Evolutionary conservation across 2,329 filamentous ascomycete genomes (phyloP), one percentile per base, ranked within the genome.

Genomic region (Fusarium sp.): DNA sequence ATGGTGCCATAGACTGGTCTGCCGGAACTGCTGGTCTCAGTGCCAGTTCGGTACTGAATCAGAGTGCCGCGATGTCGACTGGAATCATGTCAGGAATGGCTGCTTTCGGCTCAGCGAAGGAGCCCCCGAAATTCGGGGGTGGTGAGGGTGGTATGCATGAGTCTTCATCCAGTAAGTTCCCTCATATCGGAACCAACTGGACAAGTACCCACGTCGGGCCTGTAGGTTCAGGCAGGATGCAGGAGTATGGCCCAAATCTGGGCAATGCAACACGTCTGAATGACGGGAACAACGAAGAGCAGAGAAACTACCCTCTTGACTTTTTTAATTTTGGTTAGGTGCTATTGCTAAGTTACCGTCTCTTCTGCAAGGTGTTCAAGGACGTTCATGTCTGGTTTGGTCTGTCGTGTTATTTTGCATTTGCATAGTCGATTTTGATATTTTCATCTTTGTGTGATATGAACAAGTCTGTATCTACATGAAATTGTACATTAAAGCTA

Each of bases 281-380:
- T 55, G 72, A 66, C 57, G 68, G 58, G 15, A 49, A 51, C 23
- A 44, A 62, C 16, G 65, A 70, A 5, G 70, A 59, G 25, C 71
- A 62, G 21, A 79, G 80, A 66, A 82, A 82, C 55, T 79, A 80
- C 49, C 79, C 83, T 58, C 72, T 84, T 69, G 82, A 84, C 65
- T 84, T 83, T 71, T 81, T 84, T 52, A 80, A 78, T 60, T 80
- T 84, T 52, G 66, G 64, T 31, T 75, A 69, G 39, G 25, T 27
- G 46, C 19, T 18, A 44, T 31, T 29, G 27, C 29, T 29, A 27
- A 27, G n/a, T 51, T 38, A 27, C 19, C 35, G 37, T 58, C n/a
- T 38, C 23, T 64, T 46, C 35, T 38, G 56, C 52, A 67, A 67
- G 60, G 69, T 65, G 64, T 72, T 65, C 18, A 48, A 45, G 57